Conservation (phyloP, 768 basidiomycete species). For the Galerina marginata region DNA sequence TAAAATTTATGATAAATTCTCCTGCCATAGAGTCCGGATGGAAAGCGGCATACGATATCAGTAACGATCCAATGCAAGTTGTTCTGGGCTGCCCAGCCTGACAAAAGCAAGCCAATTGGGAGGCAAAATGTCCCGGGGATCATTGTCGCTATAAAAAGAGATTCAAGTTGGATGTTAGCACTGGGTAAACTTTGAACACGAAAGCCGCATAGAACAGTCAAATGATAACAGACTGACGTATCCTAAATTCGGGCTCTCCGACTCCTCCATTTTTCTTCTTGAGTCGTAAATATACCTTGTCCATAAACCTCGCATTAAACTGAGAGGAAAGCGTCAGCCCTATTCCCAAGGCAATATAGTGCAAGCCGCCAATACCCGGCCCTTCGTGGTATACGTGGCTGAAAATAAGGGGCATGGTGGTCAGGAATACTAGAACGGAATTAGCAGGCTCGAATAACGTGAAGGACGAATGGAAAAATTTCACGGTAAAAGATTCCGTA, state of each 20-base stretch:
- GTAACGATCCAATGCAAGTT: slow-evolving; percentile 71
- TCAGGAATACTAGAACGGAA: slow-evolving; percentile 59
- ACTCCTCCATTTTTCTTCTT: slow-evolving; percentile 52
- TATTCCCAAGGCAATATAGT: slow-evolving; percentile 75
- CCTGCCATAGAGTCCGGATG: background rate
- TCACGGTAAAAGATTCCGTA: slow-evolving; percentile 63
- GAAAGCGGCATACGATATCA: slow-evolving; percentile 55
- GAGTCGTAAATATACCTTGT: slow-evolving; percentile 55
- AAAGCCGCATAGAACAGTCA: background rate
- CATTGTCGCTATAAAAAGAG: slow-evolving; percentile 52
- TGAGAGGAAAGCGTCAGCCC: slow-evolving; percentile 61
- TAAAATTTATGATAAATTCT: background rate
- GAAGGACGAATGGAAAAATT: slow-evolving; percentile 21
- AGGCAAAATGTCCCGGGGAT: slow-evolving; percentile 61
- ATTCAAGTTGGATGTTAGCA: background rate
- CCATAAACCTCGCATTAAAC: slow-evolving; percentile 60
- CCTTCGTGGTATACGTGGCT: slow-evolving; percentile 55
- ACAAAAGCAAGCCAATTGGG: slow-evolving; percentile 69
- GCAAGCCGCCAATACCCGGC: slow-evolving; percentile 64
- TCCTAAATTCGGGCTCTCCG: slow-evolving; percentile 55
- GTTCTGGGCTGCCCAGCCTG: slow-evolving; percentile 71
- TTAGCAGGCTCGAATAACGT: background rate
- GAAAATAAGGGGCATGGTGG: slow-evolving; percentile 67
- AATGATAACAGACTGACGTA: slow-evolving; percentile 40
- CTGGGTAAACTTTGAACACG: no score